Evolutionary conservation across 108 stramenopile species (phyloP).

Genomic region (Stephanodiscus triporus): DNA sequence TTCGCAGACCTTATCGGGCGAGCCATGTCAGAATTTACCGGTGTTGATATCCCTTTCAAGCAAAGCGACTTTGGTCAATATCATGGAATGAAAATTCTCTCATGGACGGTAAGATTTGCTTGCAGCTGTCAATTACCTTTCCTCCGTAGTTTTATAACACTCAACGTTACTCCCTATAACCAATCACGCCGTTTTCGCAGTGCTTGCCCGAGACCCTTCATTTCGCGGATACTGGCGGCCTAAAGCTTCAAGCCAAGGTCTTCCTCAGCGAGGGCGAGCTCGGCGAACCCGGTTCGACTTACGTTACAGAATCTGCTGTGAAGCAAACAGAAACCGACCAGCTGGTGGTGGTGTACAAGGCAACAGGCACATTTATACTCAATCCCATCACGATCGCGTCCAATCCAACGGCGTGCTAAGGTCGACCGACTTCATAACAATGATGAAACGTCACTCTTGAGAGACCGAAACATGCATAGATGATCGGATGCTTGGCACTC

Average conservation of each 20-base stretch:
- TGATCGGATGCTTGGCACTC: no score
- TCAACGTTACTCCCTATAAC: no score
- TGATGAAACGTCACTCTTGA: constrained; percentile 49
- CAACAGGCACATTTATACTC: constrained; percentile 21
- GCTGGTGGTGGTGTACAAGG: constrained; percentile 23
- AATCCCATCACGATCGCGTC: constrained; percentile 74
- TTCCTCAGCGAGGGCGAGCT: constrained; percentile 27
- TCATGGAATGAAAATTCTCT: constrained; percentile 16
- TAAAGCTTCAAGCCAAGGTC: constrained; percentile 26
- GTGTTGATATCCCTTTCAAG: constrained; percentile 24
- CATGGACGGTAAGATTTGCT: constrained; percentile 12
- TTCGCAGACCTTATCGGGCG: constrained; percentile 27
- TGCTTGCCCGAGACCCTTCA: constrained; percentile 30
- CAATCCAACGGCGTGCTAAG: constrained; percentile 73
- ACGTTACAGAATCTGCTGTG: constrained; percentile 18
- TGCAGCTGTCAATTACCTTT: neutral
- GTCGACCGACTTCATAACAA: constrained; percentile 62
- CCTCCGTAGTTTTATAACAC: neutral
- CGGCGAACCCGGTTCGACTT: constrained; percentile 26
- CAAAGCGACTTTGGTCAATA: neutral
- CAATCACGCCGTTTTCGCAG: neutral
- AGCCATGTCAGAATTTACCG: constrained; percentile 31
- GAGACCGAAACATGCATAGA: no score
- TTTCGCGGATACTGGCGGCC: constrained; percentile 21
- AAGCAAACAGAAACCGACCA: constrained; percentile 11